Percentiles rank a stretch among this genome's conserved stretches.
Conservation (phyloP, 352 stramenopile genomes). For the Phytophthora hybrid region DNA sequence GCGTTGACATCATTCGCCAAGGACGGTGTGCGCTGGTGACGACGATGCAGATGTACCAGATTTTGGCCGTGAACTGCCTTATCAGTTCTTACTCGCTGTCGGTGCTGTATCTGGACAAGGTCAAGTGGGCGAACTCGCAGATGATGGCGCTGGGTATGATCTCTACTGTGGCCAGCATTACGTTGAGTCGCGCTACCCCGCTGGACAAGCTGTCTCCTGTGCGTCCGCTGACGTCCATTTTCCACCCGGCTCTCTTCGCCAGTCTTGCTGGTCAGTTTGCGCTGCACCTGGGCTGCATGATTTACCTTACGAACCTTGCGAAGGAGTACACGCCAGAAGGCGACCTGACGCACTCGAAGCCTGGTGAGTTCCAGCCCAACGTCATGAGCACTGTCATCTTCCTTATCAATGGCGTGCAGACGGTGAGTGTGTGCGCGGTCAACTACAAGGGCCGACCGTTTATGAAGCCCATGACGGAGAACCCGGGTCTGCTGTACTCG, state of each 20-base stretch:
- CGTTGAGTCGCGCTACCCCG: conserved; percentile 93
- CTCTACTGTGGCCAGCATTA: conserved; percentile 86
- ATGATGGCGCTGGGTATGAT: conserved; percentile 92
- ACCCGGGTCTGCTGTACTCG: conserved; percentile 95
- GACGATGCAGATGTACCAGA: conserved; percentile 99
- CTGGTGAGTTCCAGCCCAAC: conserved; percentile 97
- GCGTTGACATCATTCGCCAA: conserved; percentile 97
- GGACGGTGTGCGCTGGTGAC: conserved; percentile 99
- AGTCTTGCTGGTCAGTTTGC: conserved; percentile 97
- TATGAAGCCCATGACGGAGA: conserved; percentile 98
- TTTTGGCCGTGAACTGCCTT: conserved; percentile 98
- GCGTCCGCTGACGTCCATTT: conserved; percentile 95
- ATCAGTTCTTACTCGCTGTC: conserved; percentile 99
- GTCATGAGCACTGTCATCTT: conserved; percentile 99
- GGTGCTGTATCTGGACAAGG: conserved; percentile 98
- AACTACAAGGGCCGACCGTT: conserved; percentile 99
- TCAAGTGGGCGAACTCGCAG: conserved; percentile 99
- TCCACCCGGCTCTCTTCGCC: conserved; percentile 93
- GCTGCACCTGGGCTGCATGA: conserved; percentile 95
- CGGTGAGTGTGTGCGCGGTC: conserved; percentile 98
- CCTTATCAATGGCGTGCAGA: conserved; percentile 95
- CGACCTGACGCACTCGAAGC: conserved; percentile 74
- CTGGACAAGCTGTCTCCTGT: conserved; percentile 93
- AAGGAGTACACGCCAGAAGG: conserved; percentile 92
- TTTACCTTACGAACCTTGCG: conserved; percentile 91